Percentiles rank a stretch among this genome's conserved stretches.
Evolutionary conservation across 2,329 filamentous ascomycete species (phyloP).

Genomic region (Ophiostoma triangulosporum): DNA sequence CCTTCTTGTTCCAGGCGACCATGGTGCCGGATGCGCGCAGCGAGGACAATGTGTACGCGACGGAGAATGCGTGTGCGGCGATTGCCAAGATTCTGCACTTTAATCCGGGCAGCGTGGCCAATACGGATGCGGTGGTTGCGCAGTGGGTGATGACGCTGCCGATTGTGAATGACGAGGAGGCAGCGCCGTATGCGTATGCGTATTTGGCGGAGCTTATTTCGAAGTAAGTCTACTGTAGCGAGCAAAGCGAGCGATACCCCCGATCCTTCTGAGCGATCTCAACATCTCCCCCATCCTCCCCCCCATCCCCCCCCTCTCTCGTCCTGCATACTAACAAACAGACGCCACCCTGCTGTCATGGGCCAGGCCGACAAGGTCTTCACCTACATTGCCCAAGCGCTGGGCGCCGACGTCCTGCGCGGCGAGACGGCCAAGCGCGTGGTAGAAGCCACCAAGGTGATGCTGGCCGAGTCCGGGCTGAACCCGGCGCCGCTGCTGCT

Average conservation of each 20-base stretch:
- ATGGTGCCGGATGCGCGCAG: constrained; percentile 68
- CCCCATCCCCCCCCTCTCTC: no score
- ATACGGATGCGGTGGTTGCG: constrained; percentile 61
- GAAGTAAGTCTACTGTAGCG: constrained; percentile 64
- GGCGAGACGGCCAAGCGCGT: constrained; percentile 70
- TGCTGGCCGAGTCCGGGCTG: constrained; percentile 60
- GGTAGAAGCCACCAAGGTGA: constrained; percentile 60
- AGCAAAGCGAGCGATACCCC: no score
- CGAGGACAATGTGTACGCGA: constrained; percentile 92
- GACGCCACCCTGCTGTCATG: constrained; percentile 73
- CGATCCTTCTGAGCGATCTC: no score
- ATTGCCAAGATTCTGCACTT: constrained; percentile 95
- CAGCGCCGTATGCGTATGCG: constrained; percentile 86
- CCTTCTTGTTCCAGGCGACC: constrained; percentile 72
- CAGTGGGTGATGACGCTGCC: constrained; percentile 88
- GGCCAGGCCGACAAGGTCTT: constrained; percentile 71
- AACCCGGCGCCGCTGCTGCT: constrained; percentile 65
- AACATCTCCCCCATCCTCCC: neutral
- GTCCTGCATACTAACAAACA: constrained; percentile 23
- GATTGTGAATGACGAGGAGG: constrained; percentile 90
- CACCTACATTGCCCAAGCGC: constrained; percentile 69
- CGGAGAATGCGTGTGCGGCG: constrained; percentile 90
- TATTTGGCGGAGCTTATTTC: constrained; percentile 87
- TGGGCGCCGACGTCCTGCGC: constrained; percentile 81
- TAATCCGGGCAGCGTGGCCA: constrained; percentile 63